A percentile compares a stretch with the other conserved stretches of the same genome.
phyloP scores from a whole-genome alignment of 306 rosid genomes.

The Abrus pulchellus region DNA sequence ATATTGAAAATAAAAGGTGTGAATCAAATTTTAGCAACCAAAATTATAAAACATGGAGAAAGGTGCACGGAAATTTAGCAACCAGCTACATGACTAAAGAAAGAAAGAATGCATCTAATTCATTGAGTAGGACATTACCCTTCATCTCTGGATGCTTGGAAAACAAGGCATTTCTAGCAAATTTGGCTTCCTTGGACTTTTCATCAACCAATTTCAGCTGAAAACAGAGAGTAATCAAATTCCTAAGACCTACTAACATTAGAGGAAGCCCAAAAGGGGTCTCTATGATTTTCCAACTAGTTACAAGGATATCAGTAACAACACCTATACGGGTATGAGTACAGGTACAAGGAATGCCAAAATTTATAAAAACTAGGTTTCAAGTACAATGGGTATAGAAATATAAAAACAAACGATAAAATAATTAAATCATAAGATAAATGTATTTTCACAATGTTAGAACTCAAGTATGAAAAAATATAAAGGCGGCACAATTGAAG shows the following conservation, averaged over 20 bases:
- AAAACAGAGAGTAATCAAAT: constrained; percentile 36
- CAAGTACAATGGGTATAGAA: not conserved
- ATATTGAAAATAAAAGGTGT: not conserved
- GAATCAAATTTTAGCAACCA: constrained; percentile 14
- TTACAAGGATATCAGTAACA: not conserved
- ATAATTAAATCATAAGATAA: not conserved
- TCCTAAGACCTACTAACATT: not conserved
- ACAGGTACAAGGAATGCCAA: not conserved
- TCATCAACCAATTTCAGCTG: constrained; percentile 76
- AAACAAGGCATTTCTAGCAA: constrained; percentile 82
- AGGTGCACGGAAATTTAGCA: constrained; percentile 23
- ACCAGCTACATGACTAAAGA: constrained; percentile 20
- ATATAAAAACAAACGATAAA: not conserved
- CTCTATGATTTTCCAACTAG: constrained; percentile 29
- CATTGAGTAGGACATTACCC: constrained; percentile 53
- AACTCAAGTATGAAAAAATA: not conserved
- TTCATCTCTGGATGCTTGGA: constrained; percentile 93
- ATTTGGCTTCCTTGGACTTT: constrained; percentile 65
- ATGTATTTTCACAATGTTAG: not conserved
- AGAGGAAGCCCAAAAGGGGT: not conserved
- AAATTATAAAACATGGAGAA: constrained; percentile 30
- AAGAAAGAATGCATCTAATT: constrained; percentile 24
- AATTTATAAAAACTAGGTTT: not conserved
- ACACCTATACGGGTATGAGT: not conserved
- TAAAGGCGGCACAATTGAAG: not conserved